A percentile compares a stretch with the other conserved stretches of the same genome.
Evolutionary conservation across 805 yeast genomes (phyloP).

Genomic region (Candida rishiriensis): DNA sequence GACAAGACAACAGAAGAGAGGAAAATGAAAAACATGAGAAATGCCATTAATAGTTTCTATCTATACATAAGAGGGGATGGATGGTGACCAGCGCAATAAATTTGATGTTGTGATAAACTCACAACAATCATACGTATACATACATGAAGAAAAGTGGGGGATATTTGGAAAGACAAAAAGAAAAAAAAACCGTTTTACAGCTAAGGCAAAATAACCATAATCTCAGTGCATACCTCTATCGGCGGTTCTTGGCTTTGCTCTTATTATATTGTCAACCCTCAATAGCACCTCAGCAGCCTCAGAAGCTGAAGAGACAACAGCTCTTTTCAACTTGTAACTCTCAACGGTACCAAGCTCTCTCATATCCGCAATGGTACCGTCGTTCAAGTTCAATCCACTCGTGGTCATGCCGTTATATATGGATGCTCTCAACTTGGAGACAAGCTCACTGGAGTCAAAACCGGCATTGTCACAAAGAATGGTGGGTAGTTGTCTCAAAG

Average conservation of each 20-base stretch:
- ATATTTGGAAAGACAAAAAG: no score
- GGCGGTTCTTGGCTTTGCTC: conserved; percentile 97
- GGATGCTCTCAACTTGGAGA: conserved; percentile 83
- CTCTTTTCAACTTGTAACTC: conserved; percentile 84
- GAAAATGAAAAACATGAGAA: no score
- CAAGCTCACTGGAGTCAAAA: conserved; percentile 86
- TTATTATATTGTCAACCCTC: conserved; percentile 93
- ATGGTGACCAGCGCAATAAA: no score
- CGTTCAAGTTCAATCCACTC: conserved; percentile 83
- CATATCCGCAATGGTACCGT: conserved; percentile 89
- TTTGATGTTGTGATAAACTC: no score
- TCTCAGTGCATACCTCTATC: conserved; percentile 51
- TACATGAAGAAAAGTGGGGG: no score
- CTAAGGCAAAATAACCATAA: no score
- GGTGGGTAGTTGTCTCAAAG: conserved; percentile 91
- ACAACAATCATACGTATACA: no score
- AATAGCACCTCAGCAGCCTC: conserved; percentile 96
- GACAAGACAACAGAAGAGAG: no score
- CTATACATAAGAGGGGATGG: no score
- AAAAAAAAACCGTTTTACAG: no score
- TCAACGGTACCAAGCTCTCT: conserved; percentile 90
- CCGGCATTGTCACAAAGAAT: conserved; percentile 98
- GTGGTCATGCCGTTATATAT: conserved; percentile 90
- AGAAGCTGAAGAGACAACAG: conserved; percentile 93
- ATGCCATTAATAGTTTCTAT: no score